phyloP scores from a whole-genome alignment of 257 asterid species.

The Solanum ossicruentum region DNA sequence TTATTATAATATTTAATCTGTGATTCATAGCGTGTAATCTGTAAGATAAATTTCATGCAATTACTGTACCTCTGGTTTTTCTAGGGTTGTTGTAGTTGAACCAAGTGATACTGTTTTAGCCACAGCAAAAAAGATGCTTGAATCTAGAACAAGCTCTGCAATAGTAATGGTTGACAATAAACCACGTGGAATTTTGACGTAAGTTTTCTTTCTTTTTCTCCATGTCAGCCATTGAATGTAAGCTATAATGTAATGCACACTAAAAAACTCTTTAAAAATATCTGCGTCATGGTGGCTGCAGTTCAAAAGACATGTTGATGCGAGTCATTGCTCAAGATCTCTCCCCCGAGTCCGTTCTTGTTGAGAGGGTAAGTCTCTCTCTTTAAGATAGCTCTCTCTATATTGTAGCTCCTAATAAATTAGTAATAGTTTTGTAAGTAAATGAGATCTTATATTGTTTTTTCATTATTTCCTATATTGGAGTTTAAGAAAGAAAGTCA shows the following conservation, averaged over 20 bases:
- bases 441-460: not conserved
- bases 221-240: not conserved
- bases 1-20: conserved; percentile 5
- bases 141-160: conserved; percentile 50
- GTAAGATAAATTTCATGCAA: not conserved
- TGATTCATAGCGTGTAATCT: not conserved
- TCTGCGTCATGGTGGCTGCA: conserved; percentile 8
- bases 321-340: conserved; percentile 82
- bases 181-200: conserved; percentile 79
- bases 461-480: not conserved
- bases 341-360: conserved; percentile 63
- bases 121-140: conserved; percentile 80
- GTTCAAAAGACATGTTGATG: conserved; percentile 92
- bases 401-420: not conserved
- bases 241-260: not conserved
- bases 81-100: conserved; percentile 56
- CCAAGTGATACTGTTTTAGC: conserved; percentile 67
- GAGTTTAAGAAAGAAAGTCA: not conserved
- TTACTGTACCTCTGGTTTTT: not conserved
- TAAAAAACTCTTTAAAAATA: not conserved
- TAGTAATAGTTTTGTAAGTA: not conserved
- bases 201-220: conserved; percentile 2
- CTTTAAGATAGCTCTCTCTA: not conserved
- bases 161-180: conserved; percentile 68
- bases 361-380: conserved; percentile 50